Evolutionary conservation across 352 stramenopile genomes (phyloP).

Genomic region (Globisporangium parvum): DNA sequence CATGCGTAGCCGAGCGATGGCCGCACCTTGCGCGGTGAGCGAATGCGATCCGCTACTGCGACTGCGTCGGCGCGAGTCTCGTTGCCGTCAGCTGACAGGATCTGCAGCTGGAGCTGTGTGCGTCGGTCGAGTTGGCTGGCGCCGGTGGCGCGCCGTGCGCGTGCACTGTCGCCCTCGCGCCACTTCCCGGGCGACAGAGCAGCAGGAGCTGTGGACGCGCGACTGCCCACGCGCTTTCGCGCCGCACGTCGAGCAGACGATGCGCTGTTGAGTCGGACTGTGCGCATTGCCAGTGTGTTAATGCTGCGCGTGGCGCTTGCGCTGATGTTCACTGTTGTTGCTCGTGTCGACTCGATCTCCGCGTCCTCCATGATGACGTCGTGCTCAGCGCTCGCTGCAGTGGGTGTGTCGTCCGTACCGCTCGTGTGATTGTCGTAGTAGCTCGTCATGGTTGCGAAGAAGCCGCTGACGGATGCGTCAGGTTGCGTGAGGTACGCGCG

Average conservation of each 20-base stretch:
- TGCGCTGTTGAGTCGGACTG: no score
- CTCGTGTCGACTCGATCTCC: neutral
- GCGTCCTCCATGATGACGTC: conserved; percentile 12
- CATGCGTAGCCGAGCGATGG: neutral
- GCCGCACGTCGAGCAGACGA: no score
- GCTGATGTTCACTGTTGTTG: no score
- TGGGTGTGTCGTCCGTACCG: no score
- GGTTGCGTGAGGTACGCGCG: conserved; percentile 59
- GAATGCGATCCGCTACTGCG: neutral
- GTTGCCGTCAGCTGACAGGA: conserved; percentile 12
- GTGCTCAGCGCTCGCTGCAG: conserved; percentile 4
- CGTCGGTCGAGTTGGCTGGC: conserved; percentile 21
- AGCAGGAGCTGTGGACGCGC: neutral
- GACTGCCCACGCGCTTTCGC: neutral
- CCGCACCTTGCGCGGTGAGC: neutral
- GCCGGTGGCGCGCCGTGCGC: conserved; percentile 15
- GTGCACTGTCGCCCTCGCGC: conserved; percentile 36
- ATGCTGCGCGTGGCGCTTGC: no score
- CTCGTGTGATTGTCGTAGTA: conserved; percentile 40
- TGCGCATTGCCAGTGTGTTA: no score
- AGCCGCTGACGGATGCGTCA: conserved; percentile 61
- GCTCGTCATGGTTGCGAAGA: conserved; percentile 64
- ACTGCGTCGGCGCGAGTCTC: neutral
- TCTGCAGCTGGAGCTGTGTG: conserved; percentile 18
- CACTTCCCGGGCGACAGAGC: conserved; percentile 30